A percentile compares a stretch with the other conserved stretches of the same genome.
phyloP scores from a whole-genome alignment of 257 asterid genomes.

The Thymus mandschuricus region DNA sequence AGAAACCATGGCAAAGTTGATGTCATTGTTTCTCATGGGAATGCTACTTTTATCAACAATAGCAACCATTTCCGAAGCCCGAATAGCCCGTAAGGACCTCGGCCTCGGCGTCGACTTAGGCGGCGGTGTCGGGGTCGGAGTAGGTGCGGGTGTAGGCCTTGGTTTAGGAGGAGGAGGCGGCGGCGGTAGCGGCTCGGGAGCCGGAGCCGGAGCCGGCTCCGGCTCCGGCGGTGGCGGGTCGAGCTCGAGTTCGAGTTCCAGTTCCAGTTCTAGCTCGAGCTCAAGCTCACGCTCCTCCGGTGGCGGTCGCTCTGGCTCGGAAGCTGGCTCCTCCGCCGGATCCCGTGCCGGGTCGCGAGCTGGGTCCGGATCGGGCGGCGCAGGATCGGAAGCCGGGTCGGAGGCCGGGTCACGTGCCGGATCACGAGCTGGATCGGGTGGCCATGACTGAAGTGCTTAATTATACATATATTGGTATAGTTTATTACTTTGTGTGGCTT shows the following conservation, averaged over 20 bases:
- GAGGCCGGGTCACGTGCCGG: conserved; percentile 30
- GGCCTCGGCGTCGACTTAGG: conserved; percentile 61
- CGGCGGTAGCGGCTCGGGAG: conserved; percentile 57
- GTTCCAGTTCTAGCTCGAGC: conserved; percentile 36
- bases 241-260: conserved; percentile 44
- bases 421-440: conserved; percentile 34
- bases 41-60: conserved; percentile 44
- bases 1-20: conserved; percentile 41
- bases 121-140: conserved; percentile 44
- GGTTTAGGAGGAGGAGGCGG: conserved; percentile 52
- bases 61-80: conserved; percentile 44
- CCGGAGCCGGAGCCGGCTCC: conserved; percentile 61
- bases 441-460: conserved; percentile 13
- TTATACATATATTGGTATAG: too few species aligned
- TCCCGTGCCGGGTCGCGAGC: conserved; percentile 35
- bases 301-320: conserved; percentile 40
- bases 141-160: conserved; percentile 56
- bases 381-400: conserved; percentile 30
- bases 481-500: neutral
- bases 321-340: conserved; percentile 31
- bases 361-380: conserved; percentile 42
- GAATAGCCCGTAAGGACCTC: conserved; percentile 60
- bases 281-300: conserved; percentile 32
- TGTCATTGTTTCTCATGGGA: conserved; percentile 32
- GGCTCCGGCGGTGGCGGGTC: conserved; percentile 40